Percentiles rank a stretch among this genome's conserved stretches.
Conservation (phyloP, 331 rosid genomes). For the Phaseolus coccineus region DNA sequence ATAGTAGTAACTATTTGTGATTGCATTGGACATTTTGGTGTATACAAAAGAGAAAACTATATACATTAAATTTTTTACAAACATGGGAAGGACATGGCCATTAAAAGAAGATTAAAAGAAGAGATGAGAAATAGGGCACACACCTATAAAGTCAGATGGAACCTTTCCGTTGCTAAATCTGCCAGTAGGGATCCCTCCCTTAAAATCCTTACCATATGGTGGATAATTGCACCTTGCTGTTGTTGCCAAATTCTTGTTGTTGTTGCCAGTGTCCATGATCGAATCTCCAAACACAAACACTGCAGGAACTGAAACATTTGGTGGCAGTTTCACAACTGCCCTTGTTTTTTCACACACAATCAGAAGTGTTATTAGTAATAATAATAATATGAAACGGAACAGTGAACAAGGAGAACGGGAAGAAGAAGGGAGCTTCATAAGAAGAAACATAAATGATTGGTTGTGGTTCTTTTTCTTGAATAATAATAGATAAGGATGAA, state of each 20-base stretch:
- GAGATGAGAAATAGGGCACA: background rate
- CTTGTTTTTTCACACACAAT: conserved; percentile 9
- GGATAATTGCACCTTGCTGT: conserved; percentile 54
- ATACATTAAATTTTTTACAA: background rate
- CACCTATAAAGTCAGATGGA: conserved; percentile 65
- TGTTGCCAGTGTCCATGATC: conserved; percentile 83
- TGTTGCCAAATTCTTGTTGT: conserved; percentile 53
- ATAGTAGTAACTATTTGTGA: background rate
- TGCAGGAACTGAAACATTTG: conserved; percentile 63
- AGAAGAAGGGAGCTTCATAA: conserved; percentile 13
- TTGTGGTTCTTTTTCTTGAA: background rate
- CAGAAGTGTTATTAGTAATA: background rate
- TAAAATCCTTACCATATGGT: conserved; percentile 70
- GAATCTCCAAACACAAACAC: conserved; percentile 80
- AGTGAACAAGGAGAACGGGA: background rate
- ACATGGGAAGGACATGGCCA: background rate
- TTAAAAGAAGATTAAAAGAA: background rate
- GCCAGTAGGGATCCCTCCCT: conserved; percentile 62
- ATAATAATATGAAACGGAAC: conserved; percentile 18
- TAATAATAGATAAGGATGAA: background rate
- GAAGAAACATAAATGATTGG: background rate
- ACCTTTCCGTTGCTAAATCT: conserved; percentile 71
- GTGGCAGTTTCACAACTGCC: conserved; percentile 54
- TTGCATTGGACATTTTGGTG: background rate
- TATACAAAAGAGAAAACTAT: too few relatives aligned